These are phyloP conservation scores for Paragyromitra xinjiangensis DNA, from an alignment of 495 filamentous ascomycete genomes.

Conservation along the genomic window DNA sequence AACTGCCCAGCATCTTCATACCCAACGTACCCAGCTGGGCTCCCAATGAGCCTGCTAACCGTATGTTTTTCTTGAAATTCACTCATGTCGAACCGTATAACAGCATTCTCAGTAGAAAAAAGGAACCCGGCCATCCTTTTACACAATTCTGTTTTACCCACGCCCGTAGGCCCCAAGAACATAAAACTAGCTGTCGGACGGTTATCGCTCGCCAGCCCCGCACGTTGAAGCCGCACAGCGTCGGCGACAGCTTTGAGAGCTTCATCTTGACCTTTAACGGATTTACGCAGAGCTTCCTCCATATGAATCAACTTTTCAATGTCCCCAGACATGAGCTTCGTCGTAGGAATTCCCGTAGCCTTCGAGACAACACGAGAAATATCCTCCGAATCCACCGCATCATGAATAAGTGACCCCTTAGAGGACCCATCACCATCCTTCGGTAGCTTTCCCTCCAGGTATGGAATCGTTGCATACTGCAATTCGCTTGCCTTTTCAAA, in stretches of 20 bases:
- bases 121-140: conserved; percentile 94
- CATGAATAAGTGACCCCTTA: conserved; percentile 77
- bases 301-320: conserved; percentile 91
- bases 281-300: conserved; percentile 87
- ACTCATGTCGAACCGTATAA: conserved; percentile 95
- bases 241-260: conserved; percentile 89
- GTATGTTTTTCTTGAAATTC: conserved; percentile 99
- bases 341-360: conserved; percentile 89
- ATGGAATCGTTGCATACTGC: conserved; percentile 84
- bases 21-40: conserved; percentile 91
- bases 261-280: conserved; percentile 91
- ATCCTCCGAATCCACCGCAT: conserved; percentile 91
- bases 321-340: conserved; percentile 89
- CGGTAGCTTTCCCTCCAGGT: conserved; percentile 78
- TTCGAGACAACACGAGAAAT: conserved; percentile 91
- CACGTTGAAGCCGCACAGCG: conserved; percentile 91
- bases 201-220: conserved; percentile 89
- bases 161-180: conserved; percentile 96
- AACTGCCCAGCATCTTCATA: conserved; percentile 98
- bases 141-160: conserved; percentile 96
- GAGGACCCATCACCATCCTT: conserved; percentile 69
- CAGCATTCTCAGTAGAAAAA: conserved; percentile 88
- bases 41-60: conserved; percentile 88
- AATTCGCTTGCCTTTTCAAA: conserved; percentile 88
- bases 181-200: conserved; percentile 93